Base-by-base conservation (phyloP, 2,329 filamentous ascomycete species). In the Colletotrichum paranaense region DNA sequence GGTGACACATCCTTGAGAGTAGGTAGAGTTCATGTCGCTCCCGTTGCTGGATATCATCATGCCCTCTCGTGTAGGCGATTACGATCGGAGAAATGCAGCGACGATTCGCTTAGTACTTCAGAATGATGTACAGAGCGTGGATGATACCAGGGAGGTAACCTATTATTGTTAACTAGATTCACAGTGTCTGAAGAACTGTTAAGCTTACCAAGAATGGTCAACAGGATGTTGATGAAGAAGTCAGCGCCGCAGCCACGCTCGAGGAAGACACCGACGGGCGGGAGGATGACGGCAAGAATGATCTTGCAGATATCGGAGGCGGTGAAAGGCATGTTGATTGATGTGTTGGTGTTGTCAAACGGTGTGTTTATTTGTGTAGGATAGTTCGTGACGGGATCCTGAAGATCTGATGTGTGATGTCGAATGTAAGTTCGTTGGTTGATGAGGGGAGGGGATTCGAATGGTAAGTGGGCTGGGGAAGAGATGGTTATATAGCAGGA, bases 91-190 rank as follows among this genome's bases (percentile, higher is more conserved):
- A 7, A 14, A 68, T 28, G 35, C 53, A 56, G 53, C 52, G 55
- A 57, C 42, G 6, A 30, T 5, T 6, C 65, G 59, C 69, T 77
- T 94, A 97, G 83, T 95, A 96, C 86, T 96, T 97, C 80, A 97
- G 88, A 78, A 97, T 97, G 81, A 97, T 95, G 89, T 97, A 97
- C 87, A 97, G 86, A 75, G 95, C 95, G 88, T 98, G 95, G 84
- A 97, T 94, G 86, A 97, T 95, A 84, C 95, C 94, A 76, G 93
- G 93, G 80, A 95, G 89, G 82, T 88, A 88, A 81, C 86, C 86
- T 87, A 65, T 78, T 81, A 83, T 63, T 53, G 46, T 75, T 73
- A 75, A 62, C 28, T 26, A 19, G 14, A 28, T 26, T n/a, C 35
- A 9, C 1, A 9, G 6, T 14, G 14, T 19, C 32, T 30, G 9